Conservation (phyloP, 1,284 basidiomycete genomes). For the Papiliotrema nemorosa region DNA sequence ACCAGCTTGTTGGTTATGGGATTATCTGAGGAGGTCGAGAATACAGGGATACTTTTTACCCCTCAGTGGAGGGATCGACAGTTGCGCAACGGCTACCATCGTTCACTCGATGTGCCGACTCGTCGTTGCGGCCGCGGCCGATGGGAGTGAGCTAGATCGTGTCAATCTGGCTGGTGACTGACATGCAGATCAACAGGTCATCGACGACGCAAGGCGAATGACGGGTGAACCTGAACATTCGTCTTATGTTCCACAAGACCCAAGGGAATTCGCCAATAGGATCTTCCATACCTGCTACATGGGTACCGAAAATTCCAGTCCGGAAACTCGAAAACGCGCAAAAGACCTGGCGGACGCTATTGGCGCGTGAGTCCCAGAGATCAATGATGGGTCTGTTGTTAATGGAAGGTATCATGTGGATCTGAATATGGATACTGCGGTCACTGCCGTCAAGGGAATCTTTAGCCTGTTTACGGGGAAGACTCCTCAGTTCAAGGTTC, state of each 20-base stretch:
- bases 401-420: slow-evolving; percentile 79
- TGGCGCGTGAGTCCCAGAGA: slow-evolving; percentile 62
- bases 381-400: too few relatives aligned
- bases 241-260: slow-evolving; percentile 75
- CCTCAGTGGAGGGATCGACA: slow-evolving; percentile 95
- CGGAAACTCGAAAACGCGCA: slow-evolving; percentile 80
- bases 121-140: slow-evolving; percentile 68
- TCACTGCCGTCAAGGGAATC: slow-evolving; percentile 75
- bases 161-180: neutral
- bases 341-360: slow-evolving; percentile 82
- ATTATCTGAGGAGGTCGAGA: slow-evolving; percentile 89
- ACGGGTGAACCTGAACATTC: slow-evolving; percentile 76
- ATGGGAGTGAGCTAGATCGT: slow-evolving; percentile 59
- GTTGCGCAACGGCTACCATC: slow-evolving; percentile 92
- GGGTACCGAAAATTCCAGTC: slow-evolving; percentile 94
- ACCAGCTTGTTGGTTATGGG: slow-evolving; percentile 99
- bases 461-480: slow-evolving; percentile 80
- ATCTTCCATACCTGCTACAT: slow-evolving; percentile 99
- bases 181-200: slow-evolving; percentile 72
- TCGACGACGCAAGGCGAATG: slow-evolving; percentile 85
- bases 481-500: slow-evolving; percentile 78
- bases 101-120: slow-evolving; percentile 94
- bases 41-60: slow-evolving; percentile 96
- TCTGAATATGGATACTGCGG: slow-evolving; percentile 92
- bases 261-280: slow-evolving; percentile 76